phyloP scores from a whole-genome alignment of 192 early-diverging fungal species.

The Rhizophagus clarus region DNA sequence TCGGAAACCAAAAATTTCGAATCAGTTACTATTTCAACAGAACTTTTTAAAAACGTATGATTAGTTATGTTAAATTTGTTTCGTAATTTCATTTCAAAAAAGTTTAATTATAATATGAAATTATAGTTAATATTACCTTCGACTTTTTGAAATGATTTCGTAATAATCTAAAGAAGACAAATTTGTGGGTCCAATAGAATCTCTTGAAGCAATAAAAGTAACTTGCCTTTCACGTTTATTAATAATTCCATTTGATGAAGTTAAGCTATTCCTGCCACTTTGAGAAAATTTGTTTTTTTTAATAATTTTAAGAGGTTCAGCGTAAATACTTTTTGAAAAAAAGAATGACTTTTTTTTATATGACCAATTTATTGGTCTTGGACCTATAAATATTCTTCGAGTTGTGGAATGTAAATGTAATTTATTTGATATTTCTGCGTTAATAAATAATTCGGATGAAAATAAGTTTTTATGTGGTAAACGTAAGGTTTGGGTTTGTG shows the following conservation, averaged over 20 bases:
- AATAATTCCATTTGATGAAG: not conserved
- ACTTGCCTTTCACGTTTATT: not conserved
- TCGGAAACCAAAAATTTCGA: not conserved
- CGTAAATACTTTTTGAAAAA: not conserved
- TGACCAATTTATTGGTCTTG: not conserved
- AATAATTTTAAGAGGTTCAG: not conserved
- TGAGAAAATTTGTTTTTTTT: not conserved
- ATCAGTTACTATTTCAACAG: not conserved
- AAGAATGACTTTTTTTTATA: not conserved
- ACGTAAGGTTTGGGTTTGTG: not conserved
- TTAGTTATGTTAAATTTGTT: no score
- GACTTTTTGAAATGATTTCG: not conserved
- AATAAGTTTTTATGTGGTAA: not conserved
- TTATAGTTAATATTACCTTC: not conserved
- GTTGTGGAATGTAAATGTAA: not conserved
- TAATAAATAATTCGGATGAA: not conserved
- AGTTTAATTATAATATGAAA: no score
- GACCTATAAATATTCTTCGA: not conserved
- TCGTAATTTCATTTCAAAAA: no score
- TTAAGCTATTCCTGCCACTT: not conserved
- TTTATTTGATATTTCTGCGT: not conserved
- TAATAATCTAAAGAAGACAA: not conserved
- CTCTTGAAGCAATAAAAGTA: not conserved
- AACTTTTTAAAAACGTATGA: not conserved
- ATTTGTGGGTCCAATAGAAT: not conserved